Conservation (phyloP, 2,329 filamentous ascomycete species). For the Westerdykella sp. region DNA sequence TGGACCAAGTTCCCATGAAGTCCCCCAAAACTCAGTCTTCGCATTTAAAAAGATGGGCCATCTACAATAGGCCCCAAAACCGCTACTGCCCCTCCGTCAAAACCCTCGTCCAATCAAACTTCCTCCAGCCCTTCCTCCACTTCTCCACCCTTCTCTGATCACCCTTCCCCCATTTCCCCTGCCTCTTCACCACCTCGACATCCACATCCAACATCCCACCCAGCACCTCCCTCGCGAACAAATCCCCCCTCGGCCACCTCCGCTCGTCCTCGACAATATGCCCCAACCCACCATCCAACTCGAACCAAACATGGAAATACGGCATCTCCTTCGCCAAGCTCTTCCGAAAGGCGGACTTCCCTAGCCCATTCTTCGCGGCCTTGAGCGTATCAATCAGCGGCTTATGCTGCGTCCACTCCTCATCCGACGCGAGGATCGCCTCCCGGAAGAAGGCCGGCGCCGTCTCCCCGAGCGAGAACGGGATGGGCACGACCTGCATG, state of each 20-base stretch:
- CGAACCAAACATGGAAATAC: conserved; percentile 96
- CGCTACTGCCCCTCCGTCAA: conserved; percentile 44
- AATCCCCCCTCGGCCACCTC: conserved; percentile 81
- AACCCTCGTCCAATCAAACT: conserved; percentile 81
- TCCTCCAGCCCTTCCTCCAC: conserved; percentile 80
- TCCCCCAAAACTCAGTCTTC: too few relatives aligned
- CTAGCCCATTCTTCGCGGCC: conserved; percentile 57
- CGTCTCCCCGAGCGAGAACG: conserved; percentile 83
- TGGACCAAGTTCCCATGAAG: too few relatives aligned
- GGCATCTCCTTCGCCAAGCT: conserved; percentile 92
- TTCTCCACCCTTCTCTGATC: conserved; percentile 60
- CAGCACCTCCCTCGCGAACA: conserved; percentile 87
- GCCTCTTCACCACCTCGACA: conserved; percentile 78
- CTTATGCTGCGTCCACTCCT: conserved; percentile 93
- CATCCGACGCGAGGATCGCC: conserved; percentile 78
- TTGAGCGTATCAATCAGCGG: conserved; percentile 86
- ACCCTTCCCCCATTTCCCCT: conserved; percentile 73
- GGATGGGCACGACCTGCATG: conserved; percentile 79
- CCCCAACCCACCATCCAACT: conserved; percentile 81
- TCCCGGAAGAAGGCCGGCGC: conserved; percentile 94
- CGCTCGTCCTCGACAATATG: conserved; percentile 84
- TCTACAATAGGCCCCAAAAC: too few relatives aligned
- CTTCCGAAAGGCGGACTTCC: conserved; percentile 73
- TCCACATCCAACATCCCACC: conserved; percentile 86
- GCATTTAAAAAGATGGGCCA: too few relatives aligned